A percentile compares a stretch with the other conserved stretches of the same genome.
phyloP scores from a whole-genome alignment of 2,329 filamentous ascomycete genomes.

The Xylaria polymorpha region DNA sequence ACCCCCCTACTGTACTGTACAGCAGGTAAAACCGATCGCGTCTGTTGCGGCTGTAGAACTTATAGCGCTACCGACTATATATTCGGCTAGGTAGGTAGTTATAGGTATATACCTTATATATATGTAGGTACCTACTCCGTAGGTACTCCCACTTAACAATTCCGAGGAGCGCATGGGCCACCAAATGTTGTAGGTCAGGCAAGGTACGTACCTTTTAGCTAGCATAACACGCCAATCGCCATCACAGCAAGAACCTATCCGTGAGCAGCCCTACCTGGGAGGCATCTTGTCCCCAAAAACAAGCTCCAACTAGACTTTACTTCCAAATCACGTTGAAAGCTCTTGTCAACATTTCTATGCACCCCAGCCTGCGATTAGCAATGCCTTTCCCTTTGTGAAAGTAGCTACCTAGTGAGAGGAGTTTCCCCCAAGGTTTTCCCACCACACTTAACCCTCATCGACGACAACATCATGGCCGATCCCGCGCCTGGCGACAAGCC shows the following conservation, averaged over 20 bases:
- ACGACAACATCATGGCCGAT: constrained; percentile 34
- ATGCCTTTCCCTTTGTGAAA: constrained; percentile 17
- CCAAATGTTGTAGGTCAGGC: background rate
- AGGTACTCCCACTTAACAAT: no score
- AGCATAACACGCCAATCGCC: background rate
- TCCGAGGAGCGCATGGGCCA: background rate
- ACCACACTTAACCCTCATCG: background rate
- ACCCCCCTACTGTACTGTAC: no score
- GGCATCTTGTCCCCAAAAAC: background rate
- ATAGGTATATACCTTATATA: background rate
- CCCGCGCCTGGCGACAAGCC: constrained; percentile 19
- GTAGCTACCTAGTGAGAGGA: constrained; percentile 15
- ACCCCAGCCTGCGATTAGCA: constrained; percentile 4
- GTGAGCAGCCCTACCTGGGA: constrained; percentile 8
- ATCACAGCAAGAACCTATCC: constrained; percentile 14
- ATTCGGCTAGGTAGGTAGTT: background rate
- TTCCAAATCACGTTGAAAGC: constrained; percentile 12
- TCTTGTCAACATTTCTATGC: background rate
- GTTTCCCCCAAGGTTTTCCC: constrained; percentile 1
- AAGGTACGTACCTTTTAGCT: background rate
- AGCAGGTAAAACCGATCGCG: no score
- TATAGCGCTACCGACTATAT: no score
- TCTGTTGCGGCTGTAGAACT: no score
- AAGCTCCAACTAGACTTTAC: constrained; percentile 1
- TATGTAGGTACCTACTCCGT: no score